Conservation (phyloP, 2,329 filamentous ascomycete species). For the Aspergillus nomiae region DNA sequence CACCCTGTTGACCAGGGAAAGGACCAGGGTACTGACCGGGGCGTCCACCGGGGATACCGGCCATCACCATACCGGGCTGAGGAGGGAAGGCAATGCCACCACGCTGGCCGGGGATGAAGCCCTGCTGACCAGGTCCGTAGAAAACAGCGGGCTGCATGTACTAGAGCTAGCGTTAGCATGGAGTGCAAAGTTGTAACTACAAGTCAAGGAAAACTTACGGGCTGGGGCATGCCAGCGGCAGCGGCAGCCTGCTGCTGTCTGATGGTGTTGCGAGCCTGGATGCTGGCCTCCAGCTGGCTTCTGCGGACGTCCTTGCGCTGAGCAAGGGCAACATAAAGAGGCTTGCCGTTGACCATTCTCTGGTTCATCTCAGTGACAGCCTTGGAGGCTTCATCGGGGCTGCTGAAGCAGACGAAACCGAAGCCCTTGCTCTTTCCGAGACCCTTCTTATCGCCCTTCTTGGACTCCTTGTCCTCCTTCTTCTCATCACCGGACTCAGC, state of each 20-base stretch:
- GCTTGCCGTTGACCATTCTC: conserved; percentile 97
- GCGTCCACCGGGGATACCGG: conserved; percentile 71
- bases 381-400: conserved; percentile 98
- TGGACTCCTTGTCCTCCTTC: conserved; percentile 56
- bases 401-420: conserved; percentile 99
- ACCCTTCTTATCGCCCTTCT: conserved; percentile 62
- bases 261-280: conserved; percentile 97
- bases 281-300: conserved; percentile 98
- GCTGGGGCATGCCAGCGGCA: conserved; percentile 79
- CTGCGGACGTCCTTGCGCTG: conserved; percentile 99
- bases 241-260: conserved; percentile 97
- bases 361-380: conserved; percentile 99
- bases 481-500: conserved; percentile 39
- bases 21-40: conserved; percentile 81
- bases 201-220: conserved; percentile 33
- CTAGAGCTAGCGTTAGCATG: conserved; percentile 37
- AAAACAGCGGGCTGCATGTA: conserved; percentile 91
- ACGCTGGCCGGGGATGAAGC: conserved; percentile 60
- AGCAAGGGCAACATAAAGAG: conserved; percentile 93
- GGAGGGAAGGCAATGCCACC: conserved; percentile 65
- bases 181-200: not conserved
- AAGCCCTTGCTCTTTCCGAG: conserved; percentile 99
- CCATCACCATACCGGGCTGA: conserved; percentile 57
- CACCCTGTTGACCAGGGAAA: conserved; percentile 81
- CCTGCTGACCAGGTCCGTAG: conserved; percentile 73